Percentiles rank a stretch among this genome's conserved stretches.
These are phyloP conservation scores for Stemphylium beticola DNA, from an alignment of 2,329 filamentous ascomycete genomes.

Conservation along the genomic window DNA sequence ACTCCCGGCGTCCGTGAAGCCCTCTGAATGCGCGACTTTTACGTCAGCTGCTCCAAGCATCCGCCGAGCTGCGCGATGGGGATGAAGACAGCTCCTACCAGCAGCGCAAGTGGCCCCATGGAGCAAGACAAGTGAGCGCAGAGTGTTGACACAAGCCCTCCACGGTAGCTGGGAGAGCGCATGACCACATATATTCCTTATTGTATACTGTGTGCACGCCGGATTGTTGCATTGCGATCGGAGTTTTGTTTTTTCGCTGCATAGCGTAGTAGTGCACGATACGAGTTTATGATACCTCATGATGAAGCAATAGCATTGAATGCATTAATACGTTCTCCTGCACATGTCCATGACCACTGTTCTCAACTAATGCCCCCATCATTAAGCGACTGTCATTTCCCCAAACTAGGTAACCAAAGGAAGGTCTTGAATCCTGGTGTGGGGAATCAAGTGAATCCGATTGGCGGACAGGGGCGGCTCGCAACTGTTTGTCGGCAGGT, in stretches of 20 bases:
- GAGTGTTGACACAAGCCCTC: not conserved
- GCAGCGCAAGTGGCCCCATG: no score
- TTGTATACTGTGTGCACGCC: slow-evolving; percentile 1
- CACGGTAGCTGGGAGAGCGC: not conserved
- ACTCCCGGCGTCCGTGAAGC: no score
- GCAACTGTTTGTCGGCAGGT: not conserved
- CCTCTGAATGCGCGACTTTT: no score
- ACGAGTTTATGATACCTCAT: slow-evolving; percentile 1
- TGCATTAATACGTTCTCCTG: no score
- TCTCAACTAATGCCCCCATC: no score
- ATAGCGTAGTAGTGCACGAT: not conserved
- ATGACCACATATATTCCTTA: not conserved
- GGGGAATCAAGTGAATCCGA: slow-evolving; percentile 3
- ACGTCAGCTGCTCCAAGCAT: no score
- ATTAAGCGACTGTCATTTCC: no score
- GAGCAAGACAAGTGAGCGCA: not conserved
- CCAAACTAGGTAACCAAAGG: not conserved
- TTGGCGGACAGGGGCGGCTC: not conserved
- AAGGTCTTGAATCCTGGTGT: not conserved
- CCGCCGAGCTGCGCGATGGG: no score
- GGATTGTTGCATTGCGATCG: slow-evolving; percentile 3
- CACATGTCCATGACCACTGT: no score
- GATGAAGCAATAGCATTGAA: not conserved
- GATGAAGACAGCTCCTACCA: no score
- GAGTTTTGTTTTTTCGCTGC: not conserved